A percentile compares a stretch with the other conserved stretches of the same genome.
Evolutionary conservation across 805 yeast genomes (phyloP).

Genomic region (Candida silvatica): DNA sequence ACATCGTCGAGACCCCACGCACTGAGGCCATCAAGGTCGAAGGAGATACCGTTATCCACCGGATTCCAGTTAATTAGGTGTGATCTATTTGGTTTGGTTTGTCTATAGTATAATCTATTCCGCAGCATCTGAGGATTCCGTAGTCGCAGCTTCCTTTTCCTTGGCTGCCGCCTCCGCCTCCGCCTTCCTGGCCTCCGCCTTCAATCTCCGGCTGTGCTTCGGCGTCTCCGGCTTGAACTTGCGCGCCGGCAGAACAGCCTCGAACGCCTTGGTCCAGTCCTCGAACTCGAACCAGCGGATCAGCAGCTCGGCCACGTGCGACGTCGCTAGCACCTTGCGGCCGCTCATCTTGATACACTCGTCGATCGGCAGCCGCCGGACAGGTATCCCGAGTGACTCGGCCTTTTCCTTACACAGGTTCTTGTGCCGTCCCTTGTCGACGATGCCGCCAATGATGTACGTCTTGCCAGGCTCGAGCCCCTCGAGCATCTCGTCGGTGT

Average conservation of each 20-base stretch:
- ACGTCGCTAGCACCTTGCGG: slow-evolving; percentile 82
- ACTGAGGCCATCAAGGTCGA: too few species aligned
- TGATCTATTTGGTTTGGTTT: too few species aligned
- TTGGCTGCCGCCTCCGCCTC: too few species aligned
- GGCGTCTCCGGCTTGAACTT: too few species aligned
- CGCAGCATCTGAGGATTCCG: too few species aligned
- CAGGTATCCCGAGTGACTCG: slow-evolving; percentile 53
- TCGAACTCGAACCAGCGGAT: slow-evolving; percentile 69
- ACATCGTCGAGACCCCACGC: too few species aligned
- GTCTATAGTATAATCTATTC: too few species aligned
- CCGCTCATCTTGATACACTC: slow-evolving; percentile 79
- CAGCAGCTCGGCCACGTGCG: slow-evolving; percentile 88
- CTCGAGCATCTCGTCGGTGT: slow-evolving; percentile 63
- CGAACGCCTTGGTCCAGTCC: slow-evolving; percentile 85
- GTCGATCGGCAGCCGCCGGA: slow-evolving; percentile 80
- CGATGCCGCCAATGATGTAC: slow-evolving; percentile 91
- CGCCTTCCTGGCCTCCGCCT: too few species aligned
- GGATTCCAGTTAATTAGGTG: too few species aligned
- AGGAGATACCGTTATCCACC: too few species aligned
- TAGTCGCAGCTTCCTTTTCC: too few species aligned
- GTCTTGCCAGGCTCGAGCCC: slow-evolving; percentile 61
- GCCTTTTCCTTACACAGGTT: slow-evolving; percentile 78
- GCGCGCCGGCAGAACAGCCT: slow-evolving; percentile 77
- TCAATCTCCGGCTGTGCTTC: too few species aligned
- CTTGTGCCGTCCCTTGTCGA: slow-evolving; percentile 88